Base-by-base conservation (phyloP, 352 stramenopile genomes). In the Peronospora destructor region DNA sequence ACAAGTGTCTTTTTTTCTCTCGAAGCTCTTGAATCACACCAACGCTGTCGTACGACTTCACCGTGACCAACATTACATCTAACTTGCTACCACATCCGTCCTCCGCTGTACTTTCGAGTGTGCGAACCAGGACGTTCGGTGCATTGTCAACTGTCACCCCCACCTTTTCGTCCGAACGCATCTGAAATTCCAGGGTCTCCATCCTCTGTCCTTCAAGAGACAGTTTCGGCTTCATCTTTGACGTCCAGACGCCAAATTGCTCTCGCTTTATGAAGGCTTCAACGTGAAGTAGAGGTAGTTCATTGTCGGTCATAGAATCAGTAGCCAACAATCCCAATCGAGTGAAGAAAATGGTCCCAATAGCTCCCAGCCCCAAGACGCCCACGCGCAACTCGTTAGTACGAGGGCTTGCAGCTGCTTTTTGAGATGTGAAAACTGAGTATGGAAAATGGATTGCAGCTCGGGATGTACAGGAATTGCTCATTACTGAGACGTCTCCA, bases 341-440 rank as follows among this genome's bases (percentile, higher is more conserved):
- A 36, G 67, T 68, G 57, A 91, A 88, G 51, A 87, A 74, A 45
- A 86, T 85, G 7, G 76, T 83, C 13, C 79, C 79, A 36, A 91
- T 83, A 4, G 76, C 76, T 19, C 79, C 79, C 9, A 91, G 53
- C 19, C 79, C 79, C 5, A 91, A 54, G 36, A 91, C 62, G 11
- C 74, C 79, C 32, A 90, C 40, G 11, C 59, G 68, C 23, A 85
- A 53, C 40, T 42, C 32, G 0, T 13, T 35, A 1, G 25, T 26
- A 44, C 28, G 10, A 8, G 1, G 23, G 12, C 4, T 8, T 25
- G 9, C 25, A 41, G 10, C 23, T 32, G 13, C 7, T 45, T 51
- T n/a, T 23, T 28, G 28, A 4, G 21, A 34, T 5, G 17, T 34
- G 0, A 30, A 9, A 26, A 28, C 2, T 1, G 44, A 61, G 21